Base-by-base conservation (phyloP, 495 filamentous ascomycete genomes). In the Aspergillus olivimuriae region DNA sequence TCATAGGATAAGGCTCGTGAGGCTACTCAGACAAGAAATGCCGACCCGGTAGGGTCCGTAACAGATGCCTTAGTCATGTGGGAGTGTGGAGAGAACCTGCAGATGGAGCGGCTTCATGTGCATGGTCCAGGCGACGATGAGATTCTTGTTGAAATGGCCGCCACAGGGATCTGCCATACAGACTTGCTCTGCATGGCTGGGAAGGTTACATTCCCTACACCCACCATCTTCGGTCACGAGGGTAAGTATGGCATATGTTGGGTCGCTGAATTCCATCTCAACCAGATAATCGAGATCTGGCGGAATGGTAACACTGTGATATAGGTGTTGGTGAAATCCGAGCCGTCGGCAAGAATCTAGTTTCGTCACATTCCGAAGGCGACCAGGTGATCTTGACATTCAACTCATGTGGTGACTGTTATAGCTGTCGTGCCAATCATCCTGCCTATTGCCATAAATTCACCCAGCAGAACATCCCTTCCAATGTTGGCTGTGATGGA, bases 361-460 rank as follows among this genome's bases (percentile, higher is more conserved):
- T 68, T n/a, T 59, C 60, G 10, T 52, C 60, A 5, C 50, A 73
- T 4, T 26, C 43, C 17, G 41, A 56, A 2, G 73, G 73, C 12
- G 74, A 77, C 53, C 60, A 63, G 5, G 70, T 75, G 21, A 59
- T 73, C 28, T 56, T 73, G 20, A 65, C 63, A 7, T 73, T 69
- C 46, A 55, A 56, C 20, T 62, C 58, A 35, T 73, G 69, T 52
- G 39, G 55, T 9, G 20, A 51, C 5, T 73, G 69, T 43, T 12
- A n/a, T 4, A 44, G 52, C 28, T 63, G 60, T 24, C 7, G 37
- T 3, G 50, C 46, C n/a, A 21, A 24, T 0, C 56, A 60, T 15
- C 53, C 56, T 2, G 49, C 52, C 1, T 54, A 56, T 14, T 69
- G 68, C 41, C 26, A 56, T 43, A 40, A 18, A 24, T 66, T 73